Percentiles rank a stretch among this genome's conserved stretches.
These are phyloP conservation scores for Vitis cinerea DNA, from an alignment of 164 flowering plant genomes.

Conservation along the genomic window DNA sequence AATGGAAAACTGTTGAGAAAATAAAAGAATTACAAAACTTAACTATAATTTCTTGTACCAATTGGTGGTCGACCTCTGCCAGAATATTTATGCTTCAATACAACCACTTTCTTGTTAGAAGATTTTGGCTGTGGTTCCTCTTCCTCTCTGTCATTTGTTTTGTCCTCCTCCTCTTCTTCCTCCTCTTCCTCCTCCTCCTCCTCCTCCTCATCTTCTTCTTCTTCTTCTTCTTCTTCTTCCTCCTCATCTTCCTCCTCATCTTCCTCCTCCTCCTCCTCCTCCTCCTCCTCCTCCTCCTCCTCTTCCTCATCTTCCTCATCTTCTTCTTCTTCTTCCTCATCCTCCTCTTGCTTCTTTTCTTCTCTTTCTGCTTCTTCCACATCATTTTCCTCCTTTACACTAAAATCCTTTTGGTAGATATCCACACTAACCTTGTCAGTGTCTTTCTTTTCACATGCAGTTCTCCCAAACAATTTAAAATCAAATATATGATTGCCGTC, in stretches of 20 bases:
- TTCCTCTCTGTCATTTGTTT: neutral
- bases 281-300: neutral
- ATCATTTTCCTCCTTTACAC: neutral
- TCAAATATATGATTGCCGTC: constrained; percentile 16
- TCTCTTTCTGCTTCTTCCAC: neutral
- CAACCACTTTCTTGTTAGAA: neutral
- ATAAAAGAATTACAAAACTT: neutral
- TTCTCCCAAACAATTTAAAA: constrained; percentile 19
- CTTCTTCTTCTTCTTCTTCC: neutral
- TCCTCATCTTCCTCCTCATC: neutral
- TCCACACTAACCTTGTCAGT: neutral
- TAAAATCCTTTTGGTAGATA: neutral
- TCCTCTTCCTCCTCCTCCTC: neutral
- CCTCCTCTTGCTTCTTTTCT: neutral
- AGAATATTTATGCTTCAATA: neutral
- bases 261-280: neutral
- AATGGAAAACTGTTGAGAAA: neutral
- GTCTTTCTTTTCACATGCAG: constrained; percentile 27
- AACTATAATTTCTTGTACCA: neutral
- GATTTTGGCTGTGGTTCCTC: neutral
- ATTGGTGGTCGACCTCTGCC: neutral
- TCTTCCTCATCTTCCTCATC: neutral
- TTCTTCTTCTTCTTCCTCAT: neutral
- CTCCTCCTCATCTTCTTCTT: neutral
- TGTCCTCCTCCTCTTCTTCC: neutral